Percentiles rank a stretch among this genome's conserved stretches.
Evolutionary conservation across 805 yeast genomes (phyloP).

Genomic region (Candida palmyrensis): DNA sequence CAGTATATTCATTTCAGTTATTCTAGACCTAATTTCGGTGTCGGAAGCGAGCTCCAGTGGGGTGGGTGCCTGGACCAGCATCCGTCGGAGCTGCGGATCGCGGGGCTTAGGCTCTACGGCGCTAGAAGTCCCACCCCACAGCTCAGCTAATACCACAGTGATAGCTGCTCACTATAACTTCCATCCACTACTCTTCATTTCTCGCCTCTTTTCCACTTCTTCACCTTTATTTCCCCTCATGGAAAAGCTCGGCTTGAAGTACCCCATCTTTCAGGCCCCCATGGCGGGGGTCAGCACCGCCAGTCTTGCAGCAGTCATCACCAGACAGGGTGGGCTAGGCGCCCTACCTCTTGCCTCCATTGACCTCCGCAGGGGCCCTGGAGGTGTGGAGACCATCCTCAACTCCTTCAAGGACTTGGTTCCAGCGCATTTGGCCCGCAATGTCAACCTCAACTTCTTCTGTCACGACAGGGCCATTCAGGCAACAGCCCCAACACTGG

Average conservation of each 20-base stretch:
- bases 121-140: no score
- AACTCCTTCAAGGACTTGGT: slow-evolving; percentile 11
- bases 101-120: no score
- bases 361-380: slow-evolving; percentile 19
- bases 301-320: slow-evolving; percentile 38
- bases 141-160: no score
- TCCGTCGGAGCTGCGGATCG: no score
- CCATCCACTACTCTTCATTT: no score
- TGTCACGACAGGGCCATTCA: slow-evolving; percentile 27
- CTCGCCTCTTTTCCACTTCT: no score
- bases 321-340: slow-evolving; percentile 46
- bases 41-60: no score
- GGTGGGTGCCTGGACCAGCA: no score
- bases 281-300: slow-evolving; percentile 55
- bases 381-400: slow-evolving; percentile 7
- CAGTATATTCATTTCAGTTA: no score
- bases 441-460: slow-evolving; percentile 45
- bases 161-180: no score
- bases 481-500: slow-evolving; percentile 8
- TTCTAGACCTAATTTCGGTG: no score
- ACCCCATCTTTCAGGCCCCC: slow-evolving; percentile 51
- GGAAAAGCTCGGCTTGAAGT: slow-evolving; percentile 19
- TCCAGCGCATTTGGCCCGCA: slow-evolving; percentile 6
- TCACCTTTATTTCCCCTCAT: no score
- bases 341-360: slow-evolving; percentile 38